Percentiles rank a stretch among this genome's conserved stretches.
Evolutionary conservation across 768 basidiomycete genomes (phyloP).

Genomic region (Favolaschia claudopus): DNA sequence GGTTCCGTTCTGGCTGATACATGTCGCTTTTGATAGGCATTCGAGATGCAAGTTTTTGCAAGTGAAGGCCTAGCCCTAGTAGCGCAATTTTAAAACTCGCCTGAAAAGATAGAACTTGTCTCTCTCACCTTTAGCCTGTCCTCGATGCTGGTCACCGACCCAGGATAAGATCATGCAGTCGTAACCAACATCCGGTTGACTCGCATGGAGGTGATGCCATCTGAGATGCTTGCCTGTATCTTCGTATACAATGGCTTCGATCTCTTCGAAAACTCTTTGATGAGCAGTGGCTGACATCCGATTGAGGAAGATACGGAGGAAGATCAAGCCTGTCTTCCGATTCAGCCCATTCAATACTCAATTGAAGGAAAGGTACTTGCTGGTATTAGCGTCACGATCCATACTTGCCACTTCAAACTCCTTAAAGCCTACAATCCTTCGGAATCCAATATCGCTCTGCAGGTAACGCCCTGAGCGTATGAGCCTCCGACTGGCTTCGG

Average conservation of each 20-base stretch:
- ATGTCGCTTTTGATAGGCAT: slow-evolving; percentile 20
- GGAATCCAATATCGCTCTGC: slow-evolving; percentile 28
- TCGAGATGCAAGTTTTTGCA: slow-evolving; percentile 17
- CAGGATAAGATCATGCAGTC: slow-evolving; percentile 28
- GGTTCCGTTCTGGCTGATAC: slow-evolving; percentile 22
- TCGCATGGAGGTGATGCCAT: slow-evolving; percentile 33
- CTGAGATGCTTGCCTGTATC: slow-evolving; percentile 27
- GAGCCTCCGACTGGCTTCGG: slow-evolving; percentile 25
- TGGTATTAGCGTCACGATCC: slow-evolving; percentile 28
- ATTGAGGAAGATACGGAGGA: slow-evolving; percentile 22
- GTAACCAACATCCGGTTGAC: neutral
- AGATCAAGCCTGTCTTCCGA: slow-evolving; percentile 21
- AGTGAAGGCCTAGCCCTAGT: slow-evolving; percentile 36
- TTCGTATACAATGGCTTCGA: slow-evolving; percentile 28
- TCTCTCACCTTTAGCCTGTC: slow-evolving; percentile 34
- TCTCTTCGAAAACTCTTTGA: slow-evolving; percentile 19
- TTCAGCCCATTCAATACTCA: neutral
- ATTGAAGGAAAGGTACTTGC: slow-evolving; percentile 18
- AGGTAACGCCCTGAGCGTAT: slow-evolving; percentile 20
- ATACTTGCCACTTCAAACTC: slow-evolving; percentile 36
- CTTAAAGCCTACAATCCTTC: slow-evolving; percentile 28
- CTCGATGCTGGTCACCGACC: slow-evolving; percentile 28
- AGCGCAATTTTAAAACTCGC: no score
- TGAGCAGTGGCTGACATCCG: slow-evolving; percentile 27
- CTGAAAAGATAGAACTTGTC: no score